A percentile compares a stretch with the other conserved stretches of the same genome.
These are phyloP conservation scores for Phlyctochytrium planicorne DNA, from an alignment of 192 early-diverging fungal genomes.

Conservation along the genomic window DNA sequence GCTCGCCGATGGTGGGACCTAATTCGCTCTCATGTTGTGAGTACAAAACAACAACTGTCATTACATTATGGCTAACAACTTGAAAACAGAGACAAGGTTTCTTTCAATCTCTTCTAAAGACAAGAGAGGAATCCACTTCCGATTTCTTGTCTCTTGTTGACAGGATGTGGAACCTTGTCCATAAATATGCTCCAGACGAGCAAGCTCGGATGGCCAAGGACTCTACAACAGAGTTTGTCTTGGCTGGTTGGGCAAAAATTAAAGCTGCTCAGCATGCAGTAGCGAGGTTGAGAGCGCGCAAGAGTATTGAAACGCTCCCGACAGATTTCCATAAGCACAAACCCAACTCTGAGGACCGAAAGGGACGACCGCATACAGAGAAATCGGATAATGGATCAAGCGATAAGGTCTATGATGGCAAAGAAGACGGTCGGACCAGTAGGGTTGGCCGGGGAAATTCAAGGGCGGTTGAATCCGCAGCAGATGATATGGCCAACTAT, in stretches of 20 bases:
- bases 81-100: constrained; percentile 35
- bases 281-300: constrained; percentile 15
- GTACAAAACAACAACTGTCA: constrained; percentile 12
- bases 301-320: not conserved
- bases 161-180: constrained; percentile 42
- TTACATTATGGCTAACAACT: constrained; percentile 6
- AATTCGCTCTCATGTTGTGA: constrained; percentile 40
- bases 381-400: not conserved
- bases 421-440: not conserved
- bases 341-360: constrained; percentile 9
- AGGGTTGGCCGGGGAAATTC: too few relatives aligned
- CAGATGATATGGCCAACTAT: not conserved
- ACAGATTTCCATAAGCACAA: not conserved
- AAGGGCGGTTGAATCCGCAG: not conserved
- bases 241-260: constrained; percentile 47
- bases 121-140: constrained; percentile 20
- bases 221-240: constrained; percentile 46
- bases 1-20: constrained; percentile 40
- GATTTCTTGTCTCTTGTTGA: constrained; percentile 49
- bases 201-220: constrained; percentile 8
- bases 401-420: not conserved
- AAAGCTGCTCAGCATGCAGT: constrained; percentile 45
- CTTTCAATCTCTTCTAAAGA: constrained; percentile 45
- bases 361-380: constrained; percentile 20
- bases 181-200: constrained; percentile 29